A percentile compares a stretch with the other conserved stretches of the same genome.
Evolutionary conservation across 805 yeast genomes (phyloP).

Genomic region (Wickerhamomyces chaumierensis): DNA sequence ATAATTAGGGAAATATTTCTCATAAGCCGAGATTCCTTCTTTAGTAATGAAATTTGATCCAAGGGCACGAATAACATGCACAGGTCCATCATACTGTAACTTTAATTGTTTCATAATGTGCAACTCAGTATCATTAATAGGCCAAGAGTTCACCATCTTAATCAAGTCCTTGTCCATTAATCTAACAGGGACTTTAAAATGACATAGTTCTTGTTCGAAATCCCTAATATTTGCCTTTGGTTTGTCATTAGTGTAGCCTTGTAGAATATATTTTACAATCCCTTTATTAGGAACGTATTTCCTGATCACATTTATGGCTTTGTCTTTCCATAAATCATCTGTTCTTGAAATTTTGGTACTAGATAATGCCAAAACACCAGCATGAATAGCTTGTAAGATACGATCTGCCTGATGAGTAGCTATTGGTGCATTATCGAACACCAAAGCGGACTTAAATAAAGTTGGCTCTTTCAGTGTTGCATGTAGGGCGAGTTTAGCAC

Average conservation of each 20-base stretch:
- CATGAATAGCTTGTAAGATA: conserved; percentile 22
- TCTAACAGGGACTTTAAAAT: conserved; percentile 21
- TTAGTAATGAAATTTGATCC: conserved; percentile 27
- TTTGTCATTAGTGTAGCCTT: conserved; percentile 22
- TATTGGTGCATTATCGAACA: conserved; percentile 37
- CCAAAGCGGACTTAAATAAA: conserved; percentile 25
- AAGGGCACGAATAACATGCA: conserved; percentile 27
- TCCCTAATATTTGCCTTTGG: conserved; percentile 13
- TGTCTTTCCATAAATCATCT: conserved; percentile 18
- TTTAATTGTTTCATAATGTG: no score
- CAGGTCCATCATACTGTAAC: conserved; percentile 23
- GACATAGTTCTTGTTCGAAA: conserved; percentile 16
- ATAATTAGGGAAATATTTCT: conserved; percentile 19
- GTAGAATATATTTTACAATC: conserved; percentile 23
- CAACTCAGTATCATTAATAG: conserved; percentile 14
- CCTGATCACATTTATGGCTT: conserved; percentile 12
- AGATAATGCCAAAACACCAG: conserved; percentile 29
- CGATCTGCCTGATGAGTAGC: conserved; percentile 19
- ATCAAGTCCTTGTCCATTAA: conserved; percentile 14
- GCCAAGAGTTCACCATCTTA: conserved; percentile 22
- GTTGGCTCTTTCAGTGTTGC: conserved; percentile 29
- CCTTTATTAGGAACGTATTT: conserved; percentile 15
- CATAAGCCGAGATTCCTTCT: conserved; percentile 16
- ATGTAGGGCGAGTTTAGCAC: conserved; percentile 39
- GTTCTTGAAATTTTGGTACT: conserved; percentile 11